phyloP scores from a whole-genome alignment of 2,329 filamentous ascomycete genomes.

The Reticulascus tulasneorum region DNA sequence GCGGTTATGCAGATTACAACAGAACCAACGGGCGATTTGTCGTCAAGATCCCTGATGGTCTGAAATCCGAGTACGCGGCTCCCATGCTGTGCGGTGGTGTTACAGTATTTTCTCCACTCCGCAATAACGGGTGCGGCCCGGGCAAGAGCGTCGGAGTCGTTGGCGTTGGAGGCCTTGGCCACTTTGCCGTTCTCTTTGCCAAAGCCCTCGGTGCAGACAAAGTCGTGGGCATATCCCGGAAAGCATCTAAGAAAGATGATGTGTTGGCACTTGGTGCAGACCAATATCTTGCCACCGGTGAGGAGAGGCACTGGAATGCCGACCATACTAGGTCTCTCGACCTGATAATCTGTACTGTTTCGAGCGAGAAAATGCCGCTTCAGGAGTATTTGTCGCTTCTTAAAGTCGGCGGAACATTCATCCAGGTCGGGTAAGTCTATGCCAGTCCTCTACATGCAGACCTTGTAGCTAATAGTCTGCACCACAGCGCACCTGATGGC shows the following conservation, averaged over 20 bases:
- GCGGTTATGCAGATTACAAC: conserved; percentile 41
- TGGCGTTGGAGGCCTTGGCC: conserved; percentile 64
- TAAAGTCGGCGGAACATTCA: conserved; percentile 17
- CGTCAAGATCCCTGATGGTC: conserved; percentile 38
- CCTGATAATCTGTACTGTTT: conserved; percentile 56
- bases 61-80: conserved; percentile 40
- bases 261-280: conserved; percentile 54
- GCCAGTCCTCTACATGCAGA: too few relatives aligned
- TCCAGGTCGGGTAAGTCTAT: conserved; percentile 18
- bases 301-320: conserved; percentile 51
- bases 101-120: conserved; percentile 62
- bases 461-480: background rate
- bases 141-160: conserved; percentile 65
- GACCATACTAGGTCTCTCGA: conserved; percentile 50
- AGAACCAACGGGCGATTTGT: conserved; percentile 41
- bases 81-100: conserved; percentile 71
- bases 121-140: conserved; percentile 58
- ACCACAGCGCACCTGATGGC: conserved; percentile 51
- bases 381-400: conserved; percentile 54
- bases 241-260: conserved; percentile 49
- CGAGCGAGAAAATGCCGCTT: conserved; percentile 40
- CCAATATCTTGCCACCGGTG: conserved; percentile 36
- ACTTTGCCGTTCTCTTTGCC: conserved; percentile 66
- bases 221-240: conserved; percentile 56
- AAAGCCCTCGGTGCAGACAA: conserved; percentile 61